Evolutionary conservation across 352 stramenopile genomes (phyloP), one percentile per base, ranked within the genome.

Genomic region (Plasmopara viticola): DNA sequence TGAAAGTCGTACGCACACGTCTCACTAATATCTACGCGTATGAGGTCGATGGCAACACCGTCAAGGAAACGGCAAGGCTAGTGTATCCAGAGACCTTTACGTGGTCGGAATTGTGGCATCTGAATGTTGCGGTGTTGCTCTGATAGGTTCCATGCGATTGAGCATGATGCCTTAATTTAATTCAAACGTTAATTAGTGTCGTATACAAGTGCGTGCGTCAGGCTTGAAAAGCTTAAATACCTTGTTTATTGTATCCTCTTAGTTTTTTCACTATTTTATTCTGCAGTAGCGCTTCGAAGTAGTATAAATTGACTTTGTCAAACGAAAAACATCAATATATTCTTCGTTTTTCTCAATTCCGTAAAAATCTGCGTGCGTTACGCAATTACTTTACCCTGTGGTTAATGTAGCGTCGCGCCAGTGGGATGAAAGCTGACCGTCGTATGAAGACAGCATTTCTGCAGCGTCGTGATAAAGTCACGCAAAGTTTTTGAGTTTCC

Each of bases 321-420:
- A n/a, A n/a, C n/a, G n/a, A n/a, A n/a, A n/a, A 9, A 34, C 5
- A 34, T 34, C 9, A 34, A 34, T 34, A 34, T 9, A 34, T 34
- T 34, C 39, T 30, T 53, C 52, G 42, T 61, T 48, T 12, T 57
- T 29, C 1, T 46, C 18, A 35, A 68, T 53, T 15, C n/a, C n/a
- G n/a, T n/a, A n/a, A n/a, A n/a, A n/a, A 48, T 30, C 15, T 34
- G 56, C 18, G 65, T 10, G 35, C 64, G 38, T 9, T 65, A 42
- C 6, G 43, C 7, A 29, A 38, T 62, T 6, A 25, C 29, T n/a
- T 42, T 37, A 1, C n/a, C 50, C 47, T 15, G 52, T 63, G 9
- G 30, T 47, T 28, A 51, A 17, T 33, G 65, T 60, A 4, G 35
- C 9, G 45, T 65, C 12, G 13, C 34, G 15, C 46, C 60, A 68